Base-by-base conservation (phyloP, 2,329 filamentous ascomycete species). In the Magnaporthiopsis incrustans region DNA sequence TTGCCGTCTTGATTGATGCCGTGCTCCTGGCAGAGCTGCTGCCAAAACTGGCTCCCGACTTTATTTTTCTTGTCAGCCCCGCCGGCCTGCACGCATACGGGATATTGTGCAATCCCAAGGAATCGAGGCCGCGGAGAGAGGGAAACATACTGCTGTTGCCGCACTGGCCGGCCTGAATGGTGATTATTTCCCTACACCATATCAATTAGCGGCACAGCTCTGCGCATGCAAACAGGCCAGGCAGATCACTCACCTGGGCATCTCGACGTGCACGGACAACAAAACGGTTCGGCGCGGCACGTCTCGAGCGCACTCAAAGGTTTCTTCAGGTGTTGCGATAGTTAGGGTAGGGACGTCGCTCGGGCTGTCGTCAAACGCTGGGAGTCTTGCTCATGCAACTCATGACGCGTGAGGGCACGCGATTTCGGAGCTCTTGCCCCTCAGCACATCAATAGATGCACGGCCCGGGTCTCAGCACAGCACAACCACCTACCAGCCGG, bases 11-110 rank as follows among this genome's bases (percentile, higher is more conserved):
- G 92, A 73, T 90, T 97, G 79, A 99, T 99, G 67, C 96, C 95
- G 75, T 99, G 95, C 78, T 99, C 95, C 75, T 94, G 90, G 77
- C 95, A 99, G 66, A 98, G 86, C 79, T 98, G 95, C 77, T 98
- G 94, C 95, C 95, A 99, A 79, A 99, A 99, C 75, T 98, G 92
- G 73, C 91, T 94, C 66, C 95, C 95, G 76, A 98, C 92, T 97
- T 72, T 56, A 27, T 10, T 35, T 33, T 33, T 10, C 7, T 32
- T 32, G 44, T 57, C 61, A 57, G 61, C 18, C 32, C 26, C 18
- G 57, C 57, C 26, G 7, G 57, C 25, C 26, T 27, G 26, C 25
- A 6, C 57, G 57, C 57, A 58, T 15, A 30, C 25, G 3, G 12
- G 25, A 58, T 27, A 15, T 4, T 3, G 30, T 26, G 22, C 3